Evolutionary conservation across 176 grass and related monocot species (phyloP), one percentile per base, ranked within the genome.

Genomic region (Melocanna baccifera): DNA sequence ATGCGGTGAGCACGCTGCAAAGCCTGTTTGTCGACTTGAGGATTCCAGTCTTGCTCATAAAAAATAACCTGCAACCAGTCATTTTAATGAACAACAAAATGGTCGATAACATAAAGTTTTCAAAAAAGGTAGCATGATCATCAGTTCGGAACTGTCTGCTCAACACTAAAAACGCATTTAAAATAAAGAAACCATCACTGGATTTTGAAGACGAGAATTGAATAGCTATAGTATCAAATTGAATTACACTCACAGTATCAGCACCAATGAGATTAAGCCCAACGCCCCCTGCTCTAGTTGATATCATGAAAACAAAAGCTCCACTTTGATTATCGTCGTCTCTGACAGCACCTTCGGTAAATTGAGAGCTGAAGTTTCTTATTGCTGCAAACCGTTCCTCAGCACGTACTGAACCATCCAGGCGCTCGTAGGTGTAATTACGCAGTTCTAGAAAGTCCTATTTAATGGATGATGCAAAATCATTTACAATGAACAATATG

Each of bases 41-140:
- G 95, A 86, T 98, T 98, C 95, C 95, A 98, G 78, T 98, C 95
- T 93, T 98, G 95, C 65, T 98, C 95, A 88, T 98, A 98, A 82
- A 98, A 98, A 69, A 98, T 93, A 79, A 95, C 95, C 95, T 98
- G 73, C 74, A 78, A 57, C 12, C n/a, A 55, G 39, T 80, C 77
- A 81, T 66, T 63, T 74, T 67, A 58, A 47, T 78, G 5, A 82
- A 43, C 18, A 69, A 28, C 28, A 87, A 74, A 47, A 85, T 32
- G 51, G 61, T 77, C 51, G 48, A 63, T 70, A 80, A 47, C 76
- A 65, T 76, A 69, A 81, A 78, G 72, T 46, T 78, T 76, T 62
- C 12, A 85, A 30, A 72, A 83, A n/a, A 71, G 10, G 41, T 22
- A 10, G 40, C 42, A 84, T 80, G 62, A 39, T 58, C 19, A 84